Evolutionary conservation across 129 eudicot species (phyloP).

Genomic region (Dittrichia graveolens): DNA sequence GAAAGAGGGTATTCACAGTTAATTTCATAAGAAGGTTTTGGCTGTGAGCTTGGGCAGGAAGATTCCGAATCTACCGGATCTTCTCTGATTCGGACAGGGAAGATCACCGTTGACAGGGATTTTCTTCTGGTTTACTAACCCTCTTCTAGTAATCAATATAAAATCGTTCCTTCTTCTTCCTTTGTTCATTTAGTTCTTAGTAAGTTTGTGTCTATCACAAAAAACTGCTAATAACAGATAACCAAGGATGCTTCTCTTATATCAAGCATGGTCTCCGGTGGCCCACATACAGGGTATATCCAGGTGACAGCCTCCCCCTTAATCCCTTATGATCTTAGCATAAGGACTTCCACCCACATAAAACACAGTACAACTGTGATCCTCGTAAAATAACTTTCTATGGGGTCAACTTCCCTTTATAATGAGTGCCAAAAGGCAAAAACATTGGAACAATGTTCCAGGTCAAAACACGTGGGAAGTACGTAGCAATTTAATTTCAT

Average conservation of each 20-base stretch:
- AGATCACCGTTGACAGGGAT: too few relatives aligned
- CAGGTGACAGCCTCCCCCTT: constrained; percentile 17
- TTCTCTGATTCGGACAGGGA: too few relatives aligned
- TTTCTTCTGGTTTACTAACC: too few relatives aligned
- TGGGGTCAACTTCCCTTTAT: constrained; percentile 12
- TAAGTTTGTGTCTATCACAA: background rate
- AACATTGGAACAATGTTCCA: constrained; percentile 1
- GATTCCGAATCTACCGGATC: too few relatives aligned
- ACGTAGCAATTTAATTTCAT: background rate
- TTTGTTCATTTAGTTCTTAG: too few relatives aligned
- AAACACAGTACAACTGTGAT: constrained; percentile 7
- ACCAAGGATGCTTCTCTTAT: constrained; percentile 13
- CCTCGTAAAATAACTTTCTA: constrained; percentile 7
- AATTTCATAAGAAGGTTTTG: too few relatives aligned
- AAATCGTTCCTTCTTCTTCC: too few relatives aligned
- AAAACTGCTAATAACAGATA: constrained; percentile 13
- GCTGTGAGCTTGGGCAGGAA: too few relatives aligned
- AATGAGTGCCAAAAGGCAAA: constrained; percentile 3
- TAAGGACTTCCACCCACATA: background rate
- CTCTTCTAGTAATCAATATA: too few relatives aligned
- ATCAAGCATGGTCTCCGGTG: background rate
- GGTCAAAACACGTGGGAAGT: constrained; percentile 17
- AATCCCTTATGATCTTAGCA: background rate
- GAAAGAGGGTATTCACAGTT: too few relatives aligned
- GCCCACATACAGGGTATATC: background rate